Evolutionary conservation across 2,329 filamentous ascomycete species (phyloP), one percentile per base, ranked within the genome.

Genomic region (Chrysoporthe deuterocubensis): DNA sequence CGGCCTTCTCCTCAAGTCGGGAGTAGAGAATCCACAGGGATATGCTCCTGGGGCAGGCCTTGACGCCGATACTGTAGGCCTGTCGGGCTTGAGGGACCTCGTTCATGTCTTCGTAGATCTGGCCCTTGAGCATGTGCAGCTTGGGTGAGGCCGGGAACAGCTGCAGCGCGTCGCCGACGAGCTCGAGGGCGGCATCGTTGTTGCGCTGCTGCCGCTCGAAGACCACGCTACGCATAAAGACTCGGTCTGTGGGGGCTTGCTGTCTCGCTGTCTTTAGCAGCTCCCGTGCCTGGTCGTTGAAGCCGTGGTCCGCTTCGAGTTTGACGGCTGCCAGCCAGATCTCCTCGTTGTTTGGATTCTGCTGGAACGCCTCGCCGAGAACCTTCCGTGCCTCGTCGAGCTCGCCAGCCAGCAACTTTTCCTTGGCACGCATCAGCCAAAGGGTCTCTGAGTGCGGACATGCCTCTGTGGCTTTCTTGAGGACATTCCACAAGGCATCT

Each of bases 101-200:
- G 73, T 87, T 90, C 59, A 94, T 86, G 56, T 90, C 87, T 76
- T 97, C 92, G 83, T 99, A 99, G 71, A 98, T 96, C 77, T 99
- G 96, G 0, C 96, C 96, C 81, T 99, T 99, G 83, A 97, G 92
- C 92, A 98, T 97, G 91, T 95, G 97, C 34, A 99, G 85, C 80
- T 98, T 98, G 64, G 93, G 86, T 14, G 91, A 89, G 57, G 89
- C 87, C 0, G 96, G 95, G 81, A 97, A 99, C 11, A 93, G 86
- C 72, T 94, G 90, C 46, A 99, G 83, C 1, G 91, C 96, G 76
- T 96, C 91, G 69, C 94, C 93, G 56, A 92, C 92, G 13, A 99
- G 89, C 74, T 96, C 92, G 16, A 99, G 85, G 0, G 96, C 94
- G 1, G 89, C 89, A 59, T 97, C 93, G 37, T 84, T 84, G 73